Evolutionary conservation across 2,329 filamentous ascomycete genomes (phyloP).

Genomic region (Verticillium longisporum): DNA sequence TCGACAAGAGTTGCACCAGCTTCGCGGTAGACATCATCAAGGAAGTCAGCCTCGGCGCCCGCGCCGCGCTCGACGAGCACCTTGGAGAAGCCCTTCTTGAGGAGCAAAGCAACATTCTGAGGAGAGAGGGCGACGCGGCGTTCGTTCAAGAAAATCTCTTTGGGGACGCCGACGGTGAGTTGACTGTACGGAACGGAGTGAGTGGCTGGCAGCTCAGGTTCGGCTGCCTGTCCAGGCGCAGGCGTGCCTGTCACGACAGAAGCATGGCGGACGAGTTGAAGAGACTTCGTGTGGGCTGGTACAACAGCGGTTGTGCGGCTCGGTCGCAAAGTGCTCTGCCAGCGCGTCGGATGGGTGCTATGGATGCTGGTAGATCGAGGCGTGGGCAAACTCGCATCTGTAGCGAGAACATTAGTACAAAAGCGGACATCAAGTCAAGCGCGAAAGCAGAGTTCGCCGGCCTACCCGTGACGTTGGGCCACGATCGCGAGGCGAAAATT

Average conservation of each 20-base stretch:
- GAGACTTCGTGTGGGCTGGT: constrained; percentile 19
- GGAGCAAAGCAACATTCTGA: constrained; percentile 70
- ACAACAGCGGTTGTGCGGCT: constrained; percentile 20
- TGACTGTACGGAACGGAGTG: constrained; percentile 58
- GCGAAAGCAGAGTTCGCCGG: background rate
- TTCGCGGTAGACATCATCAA: constrained; percentile 67
- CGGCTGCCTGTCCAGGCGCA: constrained; percentile 22
- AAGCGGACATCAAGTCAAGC: background rate
- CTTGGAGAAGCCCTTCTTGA: constrained; percentile 77
- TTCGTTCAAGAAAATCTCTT: constrained; percentile 72
- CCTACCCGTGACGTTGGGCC: constrained; percentile 5
- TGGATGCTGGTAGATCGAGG: background rate
- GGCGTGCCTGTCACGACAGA: constrained; percentile 22
- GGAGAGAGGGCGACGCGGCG: constrained; percentile 80
- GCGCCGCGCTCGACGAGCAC: constrained; percentile 76
- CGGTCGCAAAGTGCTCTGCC: constrained; percentile 21
- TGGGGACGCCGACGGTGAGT: constrained; percentile 72
- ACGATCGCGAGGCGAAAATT: constrained; percentile 5
- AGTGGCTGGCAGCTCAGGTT: constrained; percentile 29
- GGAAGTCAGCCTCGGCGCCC: constrained; percentile 70
- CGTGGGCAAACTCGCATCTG: constrained; percentile 1
- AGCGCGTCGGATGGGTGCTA: constrained; percentile 19
- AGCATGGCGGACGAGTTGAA: constrained; percentile 32
- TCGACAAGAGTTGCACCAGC: constrained; percentile 75
- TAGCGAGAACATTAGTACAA: background rate